phyloP scores from a whole-genome alignment of 805 yeast species.

The Torulaspora gathmanii region DNA sequence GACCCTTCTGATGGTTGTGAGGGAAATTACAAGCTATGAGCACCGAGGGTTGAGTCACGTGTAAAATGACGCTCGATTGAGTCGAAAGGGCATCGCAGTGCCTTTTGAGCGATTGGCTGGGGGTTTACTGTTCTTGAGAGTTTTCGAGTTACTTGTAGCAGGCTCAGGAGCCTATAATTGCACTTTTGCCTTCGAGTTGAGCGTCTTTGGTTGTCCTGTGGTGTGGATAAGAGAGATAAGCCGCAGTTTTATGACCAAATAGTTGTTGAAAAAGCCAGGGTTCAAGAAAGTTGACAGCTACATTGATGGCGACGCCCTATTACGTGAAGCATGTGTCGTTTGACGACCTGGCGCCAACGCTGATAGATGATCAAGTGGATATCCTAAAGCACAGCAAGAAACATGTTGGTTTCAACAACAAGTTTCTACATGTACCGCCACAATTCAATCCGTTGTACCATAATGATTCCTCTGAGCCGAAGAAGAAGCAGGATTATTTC shows the following conservation, averaged over 20 bases:
- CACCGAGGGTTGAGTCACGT: background rate
- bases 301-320: slow-evolving; percentile 2
- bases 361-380: slow-evolving; percentile 30
- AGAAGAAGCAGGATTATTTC: slow-evolving; percentile 1
- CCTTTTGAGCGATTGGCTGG: background rate
- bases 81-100: background rate
- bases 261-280: background rate
- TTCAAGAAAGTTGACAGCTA: background rate
- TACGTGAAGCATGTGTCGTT: slow-evolving; percentile 33
- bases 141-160: background rate
- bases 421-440: slow-evolving; percentile 32
- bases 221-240: background rate
- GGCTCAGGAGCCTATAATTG: too few relatives aligned
- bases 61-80: slow-evolving; percentile 1
- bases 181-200: background rate
- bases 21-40: slow-evolving; percentile 2
- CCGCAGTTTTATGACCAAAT: background rate
- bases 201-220: background rate
- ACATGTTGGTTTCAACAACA: slow-evolving; percentile 24
- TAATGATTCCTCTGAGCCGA: background rate
- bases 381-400: slow-evolving; percentile 18
- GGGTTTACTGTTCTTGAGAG: background rate
- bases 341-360: slow-evolving; percentile 32
- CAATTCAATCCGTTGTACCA: slow-evolving; percentile 29
- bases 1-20: slow-evolving; percentile 2